phyloP scores from a whole-genome alignment of 2,329 filamentous ascomycete species.

The Trichophyton schoenleinii region DNA sequence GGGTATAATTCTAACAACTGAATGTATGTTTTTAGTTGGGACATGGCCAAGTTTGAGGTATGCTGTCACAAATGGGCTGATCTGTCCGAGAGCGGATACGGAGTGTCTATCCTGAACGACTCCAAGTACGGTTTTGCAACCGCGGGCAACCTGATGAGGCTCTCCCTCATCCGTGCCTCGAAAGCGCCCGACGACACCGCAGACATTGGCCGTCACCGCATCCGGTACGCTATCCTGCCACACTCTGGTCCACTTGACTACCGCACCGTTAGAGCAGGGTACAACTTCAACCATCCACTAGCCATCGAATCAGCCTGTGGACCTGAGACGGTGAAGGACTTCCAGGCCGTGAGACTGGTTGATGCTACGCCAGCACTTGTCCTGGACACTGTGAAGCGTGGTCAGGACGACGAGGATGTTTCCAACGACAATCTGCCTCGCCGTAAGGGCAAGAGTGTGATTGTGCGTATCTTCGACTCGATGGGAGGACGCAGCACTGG shows the following conservation, averaged over 20 bases:
- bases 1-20: slow-evolving; percentile 16
- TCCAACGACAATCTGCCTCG: slow-evolving; percentile 46
- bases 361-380: slow-evolving; percentile 56
- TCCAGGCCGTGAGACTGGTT: slow-evolving; percentile 53
- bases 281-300: slow-evolving; percentile 80
- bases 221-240: slow-evolving; percentile 82
- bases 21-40: slow-evolving; percentile 46
- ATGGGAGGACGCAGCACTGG: slow-evolving; percentile 70
- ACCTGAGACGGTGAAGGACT: slow-evolving; percentile 15
- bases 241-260: slow-evolving; percentile 61
- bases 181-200: slow-evolving; percentile 90
- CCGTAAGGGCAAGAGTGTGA: slow-evolving; percentile 63
- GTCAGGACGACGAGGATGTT: slow-evolving; percentile 69
- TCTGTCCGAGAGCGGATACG: slow-evolving; percentile 74
- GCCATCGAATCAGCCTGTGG: slow-evolving; percentile 37
- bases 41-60: slow-evolving; percentile 96
- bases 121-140: slow-evolving; percentile 95
- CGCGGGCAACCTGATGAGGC: slow-evolving; percentile 73
- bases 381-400: slow-evolving; percentile 83
- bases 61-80: slow-evolving; percentile 94
- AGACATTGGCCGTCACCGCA: slow-evolving; percentile 81
- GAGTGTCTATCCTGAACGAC: slow-evolving; percentile 87
- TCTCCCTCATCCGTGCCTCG: slow-evolving; percentile 72
- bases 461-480: slow-evolving; percentile 77
- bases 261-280: slow-evolving; percentile 67